phyloP scores from a whole-genome alignment of 768 basidiomycete genomes.

The Pluteus cervinus region DNA sequence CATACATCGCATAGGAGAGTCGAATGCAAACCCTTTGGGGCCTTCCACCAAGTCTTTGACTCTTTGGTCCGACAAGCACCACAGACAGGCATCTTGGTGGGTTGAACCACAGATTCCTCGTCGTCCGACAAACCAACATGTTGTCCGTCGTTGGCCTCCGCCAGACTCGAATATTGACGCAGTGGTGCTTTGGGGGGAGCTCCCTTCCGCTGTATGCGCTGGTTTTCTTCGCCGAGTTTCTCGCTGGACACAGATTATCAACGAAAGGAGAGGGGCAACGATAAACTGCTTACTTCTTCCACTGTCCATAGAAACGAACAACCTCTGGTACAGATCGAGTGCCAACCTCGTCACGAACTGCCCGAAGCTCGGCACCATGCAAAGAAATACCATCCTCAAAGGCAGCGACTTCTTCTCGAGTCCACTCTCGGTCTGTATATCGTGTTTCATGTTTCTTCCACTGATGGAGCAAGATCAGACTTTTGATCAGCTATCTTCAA shows the following conservation, averaged over 20 bases:
- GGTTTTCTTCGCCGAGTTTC: conserved; percentile 67
- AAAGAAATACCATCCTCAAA: conserved; percentile 71
- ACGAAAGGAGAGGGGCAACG: conserved; percentile 2
- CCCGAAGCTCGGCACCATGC: conserved; percentile 78
- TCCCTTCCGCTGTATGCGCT: conserved; percentile 36
- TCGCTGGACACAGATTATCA: conserved; percentile 31
- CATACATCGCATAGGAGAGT: conserved; percentile 80
- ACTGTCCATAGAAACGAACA: conserved; percentile 78
- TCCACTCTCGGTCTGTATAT: conserved; percentile 70
- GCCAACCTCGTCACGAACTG: conserved; percentile 68
- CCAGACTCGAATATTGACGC: conserved; percentile 28
- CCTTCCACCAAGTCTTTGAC: conserved; percentile 84
- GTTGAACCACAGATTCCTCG: conserved; percentile 69
- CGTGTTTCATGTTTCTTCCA: conserved; percentile 67
- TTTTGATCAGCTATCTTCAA: neutral
- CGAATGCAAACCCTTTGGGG: conserved; percentile 78
- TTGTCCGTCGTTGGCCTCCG: conserved; percentile 38
- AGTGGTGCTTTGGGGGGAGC: conserved; percentile 26
- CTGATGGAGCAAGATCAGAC: conserved; percentile 28
- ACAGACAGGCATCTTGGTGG: conserved; percentile 55
- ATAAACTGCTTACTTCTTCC: conserved; percentile 63
- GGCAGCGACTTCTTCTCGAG: conserved; percentile 56
- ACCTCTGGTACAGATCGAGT: conserved; percentile 69
- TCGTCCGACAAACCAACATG: conserved; percentile 57
- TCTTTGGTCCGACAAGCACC: conserved; percentile 83